Evolutionary conservation across 768 basidiomycete species (phyloP).

Genomic region (Solioccasus polychromus): DNA sequence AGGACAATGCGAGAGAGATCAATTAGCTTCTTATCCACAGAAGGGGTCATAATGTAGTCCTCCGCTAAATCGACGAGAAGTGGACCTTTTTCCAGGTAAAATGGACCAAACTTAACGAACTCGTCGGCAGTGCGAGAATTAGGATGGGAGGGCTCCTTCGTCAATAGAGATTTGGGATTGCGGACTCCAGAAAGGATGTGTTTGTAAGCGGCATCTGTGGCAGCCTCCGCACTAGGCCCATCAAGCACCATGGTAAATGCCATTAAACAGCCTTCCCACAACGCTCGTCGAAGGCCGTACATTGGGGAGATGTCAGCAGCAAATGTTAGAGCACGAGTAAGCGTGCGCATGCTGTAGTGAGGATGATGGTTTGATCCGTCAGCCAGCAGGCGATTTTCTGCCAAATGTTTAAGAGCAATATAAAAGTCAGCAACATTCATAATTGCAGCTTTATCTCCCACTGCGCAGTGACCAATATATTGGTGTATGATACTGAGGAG

Average conservation of each 20-base stretch:
- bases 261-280: conserved; percentile 98
- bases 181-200: conserved; percentile 77
- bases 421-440: conserved; percentile 95
- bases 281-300: conserved; percentile 79
- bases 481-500: conserved; percentile 82
- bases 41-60: conserved; percentile 93
- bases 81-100: conserved; percentile 82
- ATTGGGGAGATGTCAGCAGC: conserved; percentile 74
- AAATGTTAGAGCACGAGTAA: conserved; percentile 87
- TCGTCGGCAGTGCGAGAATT: conserved; percentile 44
- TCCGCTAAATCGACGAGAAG: conserved; percentile 60
- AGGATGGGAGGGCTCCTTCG: conserved; percentile 62
- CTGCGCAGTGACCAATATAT: conserved; percentile 80
- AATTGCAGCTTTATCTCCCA: conserved; percentile 83
- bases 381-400: conserved; percentile 73
- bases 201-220: conserved; percentile 67
- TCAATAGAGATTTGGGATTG: conserved; percentile 73
- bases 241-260: conserved; percentile 96
- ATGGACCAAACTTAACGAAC: conserved; percentile 85
- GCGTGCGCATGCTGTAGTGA: conserved; percentile 96
- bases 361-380: conserved; percentile 92
- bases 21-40: conserved; percentile 90
- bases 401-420: conserved; percentile 69
- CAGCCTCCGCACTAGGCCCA: conserved; percentile 59
- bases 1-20: conserved; percentile 91